Evolutionary conservation across 257 asterid genomes (phyloP).

Genomic region (Capsicum pubescens): DNA sequence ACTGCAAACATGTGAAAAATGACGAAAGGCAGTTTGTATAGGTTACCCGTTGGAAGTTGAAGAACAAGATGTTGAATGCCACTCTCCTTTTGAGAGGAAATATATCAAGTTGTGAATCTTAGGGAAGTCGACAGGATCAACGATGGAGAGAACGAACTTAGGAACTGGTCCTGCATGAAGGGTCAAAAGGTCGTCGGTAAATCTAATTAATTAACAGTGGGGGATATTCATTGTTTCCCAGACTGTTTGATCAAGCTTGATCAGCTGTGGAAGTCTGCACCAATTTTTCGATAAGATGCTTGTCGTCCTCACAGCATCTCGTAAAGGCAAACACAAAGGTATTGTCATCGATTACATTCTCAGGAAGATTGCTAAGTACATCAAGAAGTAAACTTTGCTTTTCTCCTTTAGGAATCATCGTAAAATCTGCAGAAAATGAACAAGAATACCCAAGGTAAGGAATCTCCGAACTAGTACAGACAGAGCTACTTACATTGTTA

Average conservation of each 20-base stretch:
- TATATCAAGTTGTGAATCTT: not conserved
- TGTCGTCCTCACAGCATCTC: not conserved
- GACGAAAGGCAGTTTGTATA: not conserved
- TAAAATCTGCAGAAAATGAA: not conserved
- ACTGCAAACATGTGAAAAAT: not conserved
- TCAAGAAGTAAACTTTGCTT: not conserved
- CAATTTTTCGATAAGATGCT: not conserved
- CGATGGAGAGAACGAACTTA: not conserved
- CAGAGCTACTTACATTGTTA: not conserved
- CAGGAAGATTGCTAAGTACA: not conserved
- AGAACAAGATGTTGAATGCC: not conserved
- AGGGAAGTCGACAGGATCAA: not conserved
- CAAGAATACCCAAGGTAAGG: not conserved
- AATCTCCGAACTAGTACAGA: not conserved
- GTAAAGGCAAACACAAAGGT: not conserved
- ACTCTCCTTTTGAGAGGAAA: not conserved
- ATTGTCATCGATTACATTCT: not conserved
- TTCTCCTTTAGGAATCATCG: not conserved
- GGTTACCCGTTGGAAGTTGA: not conserved
- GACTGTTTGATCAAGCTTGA: not conserved
- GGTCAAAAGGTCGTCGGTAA: not conserved
- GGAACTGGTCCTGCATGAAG: not conserved
- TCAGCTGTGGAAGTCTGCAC: not conserved
- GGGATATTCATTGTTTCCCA: not conserved
- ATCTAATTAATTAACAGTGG: not conserved